Evolutionary conservation across 148 eudicot species (phyloP).

Genomic region (Camellia granthamiana): DNA sequence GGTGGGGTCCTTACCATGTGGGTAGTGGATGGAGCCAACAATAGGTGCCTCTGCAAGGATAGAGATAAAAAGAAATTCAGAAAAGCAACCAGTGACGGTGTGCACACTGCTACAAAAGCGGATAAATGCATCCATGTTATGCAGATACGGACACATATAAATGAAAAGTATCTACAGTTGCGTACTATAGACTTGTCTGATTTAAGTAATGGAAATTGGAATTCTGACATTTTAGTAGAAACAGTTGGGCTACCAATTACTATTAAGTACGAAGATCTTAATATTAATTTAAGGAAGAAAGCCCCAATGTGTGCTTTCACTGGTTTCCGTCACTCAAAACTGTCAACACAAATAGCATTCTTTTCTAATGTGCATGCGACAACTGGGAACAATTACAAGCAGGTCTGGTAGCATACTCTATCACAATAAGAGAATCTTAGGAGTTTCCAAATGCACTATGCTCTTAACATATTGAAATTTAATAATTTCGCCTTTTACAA

Average conservation of each 20-base stretch:
- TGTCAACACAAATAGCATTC: neutral
- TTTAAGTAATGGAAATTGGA: neutral
- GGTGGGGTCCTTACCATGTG: too few relatives aligned
- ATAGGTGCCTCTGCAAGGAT: constrained; percentile 52
- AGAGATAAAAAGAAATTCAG: neutral
- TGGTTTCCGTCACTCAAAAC: neutral
- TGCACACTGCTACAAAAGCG: neutral
- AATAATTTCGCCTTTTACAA: too few relatives aligned
- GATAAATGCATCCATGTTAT: neutral
- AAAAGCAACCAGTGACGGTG: neutral
- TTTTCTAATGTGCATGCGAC: too few relatives aligned
- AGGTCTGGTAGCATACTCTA: neutral
- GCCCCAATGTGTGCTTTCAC: neutral
- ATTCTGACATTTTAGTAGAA: neutral
- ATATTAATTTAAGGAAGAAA: neutral
- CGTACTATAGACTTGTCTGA: neutral
- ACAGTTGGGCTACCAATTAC: neutral
- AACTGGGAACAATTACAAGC: too few relatives aligned
- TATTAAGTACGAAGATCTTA: neutral
- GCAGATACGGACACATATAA: neutral
- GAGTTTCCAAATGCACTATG: neutral
- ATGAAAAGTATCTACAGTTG: neutral
- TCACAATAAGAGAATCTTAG: neutral
- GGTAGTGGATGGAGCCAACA: too few relatives aligned
- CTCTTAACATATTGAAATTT: neutral